These are phyloP conservation scores for Eucalyptus tenuipes DNA, from an alignment of 345 rosid species.

Conservation along the genomic window DNA sequence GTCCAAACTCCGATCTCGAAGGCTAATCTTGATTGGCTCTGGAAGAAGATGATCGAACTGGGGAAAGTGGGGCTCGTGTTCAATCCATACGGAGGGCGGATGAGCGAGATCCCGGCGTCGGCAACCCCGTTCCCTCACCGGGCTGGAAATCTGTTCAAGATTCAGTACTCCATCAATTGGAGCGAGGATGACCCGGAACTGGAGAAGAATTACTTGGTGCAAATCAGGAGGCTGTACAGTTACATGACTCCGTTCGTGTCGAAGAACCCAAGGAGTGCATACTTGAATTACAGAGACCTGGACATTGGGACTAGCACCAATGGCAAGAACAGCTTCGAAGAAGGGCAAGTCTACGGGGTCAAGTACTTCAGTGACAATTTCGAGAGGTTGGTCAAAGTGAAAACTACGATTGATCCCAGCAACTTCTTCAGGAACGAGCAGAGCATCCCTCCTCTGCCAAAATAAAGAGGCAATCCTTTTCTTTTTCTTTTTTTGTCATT, in stretches of 20 bases:
- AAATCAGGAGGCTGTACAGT: constrained; percentile 17
- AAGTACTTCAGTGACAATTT: background rate
- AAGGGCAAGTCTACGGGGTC: constrained; percentile 9
- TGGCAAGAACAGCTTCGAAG: background rate
- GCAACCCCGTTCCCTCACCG: constrained; percentile 49
- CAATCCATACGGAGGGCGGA: constrained; percentile 51
- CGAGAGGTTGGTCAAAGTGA: constrained; percentile 5
- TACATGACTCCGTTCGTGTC: constrained; percentile 45
- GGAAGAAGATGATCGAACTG: background rate
- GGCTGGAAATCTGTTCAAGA: constrained; percentile 34
- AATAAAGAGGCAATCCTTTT: background rate
- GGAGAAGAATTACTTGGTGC: constrained; percentile 2
- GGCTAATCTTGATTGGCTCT: constrained; percentile 7
- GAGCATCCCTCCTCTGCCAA: constrained; percentile 16
- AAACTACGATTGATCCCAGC: constrained; percentile 15
- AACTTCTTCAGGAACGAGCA: constrained; percentile 33
- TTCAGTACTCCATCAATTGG: constrained; percentile 30
- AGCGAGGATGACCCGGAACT: constrained; percentile 5
- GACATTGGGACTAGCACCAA: constrained; percentile 1
- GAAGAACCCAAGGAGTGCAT: constrained; percentile 40
- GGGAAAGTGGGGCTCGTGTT: constrained; percentile 2
- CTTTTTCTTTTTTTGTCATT: too few species aligned
- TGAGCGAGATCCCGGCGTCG: constrained; percentile 26
- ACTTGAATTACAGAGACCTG: constrained; percentile 10
- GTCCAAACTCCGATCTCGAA: constrained; percentile 24